Base-by-base conservation (phyloP, 306 rosid genomes). In the Lathyrus tuberosus region DNA sequence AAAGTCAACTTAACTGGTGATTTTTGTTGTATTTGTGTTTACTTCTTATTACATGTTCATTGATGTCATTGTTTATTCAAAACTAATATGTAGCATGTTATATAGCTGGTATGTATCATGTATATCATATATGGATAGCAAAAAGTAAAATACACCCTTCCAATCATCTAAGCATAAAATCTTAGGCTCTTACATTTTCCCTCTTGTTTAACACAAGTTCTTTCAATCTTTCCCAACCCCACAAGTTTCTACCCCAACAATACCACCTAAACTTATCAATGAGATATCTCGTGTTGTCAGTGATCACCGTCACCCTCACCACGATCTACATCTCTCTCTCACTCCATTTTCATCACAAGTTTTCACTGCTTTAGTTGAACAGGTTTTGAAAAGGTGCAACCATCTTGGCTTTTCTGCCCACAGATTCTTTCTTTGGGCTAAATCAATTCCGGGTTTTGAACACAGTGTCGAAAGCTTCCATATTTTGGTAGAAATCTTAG, bases 231-330 rank as follows among this genome's bases (percentile, higher is more conserved):
- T 77, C 11, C 43, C 52, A 69, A 10, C 49, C 26, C 67, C 65
- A 51, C 85, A 62, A 48, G 16, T 52, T 31, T 43, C 79, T 8
- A 49, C 35, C 11, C 66, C 79, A 54, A n/a, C n/a, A n/a, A 79
- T 78, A 14, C 69, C 76, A 63, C 77, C 86, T 2, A 78, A 79
- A 52, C 81, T 88, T 49, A 96, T 93, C 38, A 93, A 81, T 74
- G 93, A 90, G 26, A 74, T 93, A 43, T 88, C 98, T 61, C 97
- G 97, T n/a, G n/a, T n/a, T n/a, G n/a, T n/a, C n/a, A n/a, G n/a
- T n/a, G n/a, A n/a, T n/a, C n/a, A n/a, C n/a, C n/a, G n/a, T n/a
- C n/a, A n/a, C n/a, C n/a, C n/a, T n/a, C n/a, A n/a, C n/a, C n/a
- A n/a, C n/a, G n/a, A n/a, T n/a, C n/a, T n/a, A n/a, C n/a, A n/a